Conservation (phyloP, 805 yeast species). For the Candida adriatica region DNA sequence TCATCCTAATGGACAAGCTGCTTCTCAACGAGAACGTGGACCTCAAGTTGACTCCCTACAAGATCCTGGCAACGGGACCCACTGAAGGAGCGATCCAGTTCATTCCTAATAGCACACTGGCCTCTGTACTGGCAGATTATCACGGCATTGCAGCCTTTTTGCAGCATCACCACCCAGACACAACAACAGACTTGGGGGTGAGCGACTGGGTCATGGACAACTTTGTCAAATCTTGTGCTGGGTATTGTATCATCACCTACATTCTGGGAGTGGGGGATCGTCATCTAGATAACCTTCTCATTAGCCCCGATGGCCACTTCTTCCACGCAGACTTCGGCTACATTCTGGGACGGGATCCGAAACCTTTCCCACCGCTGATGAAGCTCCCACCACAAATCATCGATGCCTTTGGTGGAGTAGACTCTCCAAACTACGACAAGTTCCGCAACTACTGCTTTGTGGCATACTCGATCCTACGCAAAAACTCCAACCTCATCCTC, state of each 20-base stretch:
- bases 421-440: slow-evolving; percentile 75
- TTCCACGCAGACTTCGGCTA: slow-evolving; percentile 99
- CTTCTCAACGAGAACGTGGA: slow-evolving; percentile 87
- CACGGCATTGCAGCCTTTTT: slow-evolving; percentile 75
- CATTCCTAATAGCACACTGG: slow-evolving; percentile 87
- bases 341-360: slow-evolving; percentile 93
- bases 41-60: slow-evolving; percentile 79
- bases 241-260: slow-evolving; percentile 94
- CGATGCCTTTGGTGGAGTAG: slow-evolving; percentile 96
- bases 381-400: slow-evolving; percentile 93
- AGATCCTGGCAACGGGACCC: slow-evolving; percentile 84
- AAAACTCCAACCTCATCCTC: slow-evolving; percentile 82
- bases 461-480: slow-evolving; percentile 82
- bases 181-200: slow-evolving; percentile 27
- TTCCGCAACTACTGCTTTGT: slow-evolving; percentile 93
- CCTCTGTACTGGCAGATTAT: slow-evolving; percentile 62
- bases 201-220: slow-evolving; percentile 73
- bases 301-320: slow-evolving; percentile 79
- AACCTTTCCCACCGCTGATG: slow-evolving; percentile 98
- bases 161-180: slow-evolving; percentile 56
- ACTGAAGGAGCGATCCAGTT: slow-evolving; percentile 91
- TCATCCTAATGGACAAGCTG: slow-evolving; percentile 83
- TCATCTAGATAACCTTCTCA: slow-evolving; percentile 82
- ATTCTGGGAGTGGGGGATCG: slow-evolving; percentile 95
- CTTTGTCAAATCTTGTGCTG: slow-evolving; percentile 92